Evolutionary conservation across 257 asterid genomes (phyloP), one percentile per base, ranked within the genome.

Genomic region (Agastache rugosa): DNA sequence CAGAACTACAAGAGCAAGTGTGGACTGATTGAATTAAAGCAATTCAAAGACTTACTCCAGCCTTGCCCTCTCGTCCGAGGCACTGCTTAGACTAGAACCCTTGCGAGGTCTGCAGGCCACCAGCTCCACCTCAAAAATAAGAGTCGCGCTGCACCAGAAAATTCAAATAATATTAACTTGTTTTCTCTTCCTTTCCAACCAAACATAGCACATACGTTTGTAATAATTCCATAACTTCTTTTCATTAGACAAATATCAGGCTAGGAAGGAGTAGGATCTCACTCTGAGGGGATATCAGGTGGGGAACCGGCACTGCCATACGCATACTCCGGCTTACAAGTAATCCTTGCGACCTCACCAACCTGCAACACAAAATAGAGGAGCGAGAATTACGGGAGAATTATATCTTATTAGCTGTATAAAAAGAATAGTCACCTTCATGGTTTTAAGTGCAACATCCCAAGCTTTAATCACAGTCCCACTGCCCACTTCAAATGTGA

Each of bases 251-350:
- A 58, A 20, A 15, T 55, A 35, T 63, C 58, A 75, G 34, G 44
- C 23, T 63, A 37, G 41, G 76, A 50, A 29, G 54, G 61, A 35
- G 35, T 19, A 63, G 12, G 39, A 66, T 31, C 6, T 77, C 90
- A 94, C 99, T 90, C 94, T 0, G 98, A 90, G 45, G 99, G 98
- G 8, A 94, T 79, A 77, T 94, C 99, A 25, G 99, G 99, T 41
- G 97, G 99, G 78, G 99, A 94, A 61, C 99, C 98, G 0, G 90
- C 88, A 67, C 90, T 89, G 66, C 98, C 99, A 76, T 94, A 94
- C 53, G 87, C 99, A 83, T 94, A 94, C 22, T 94, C 99, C 71
- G 99, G 97, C 86, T 89, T 87, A 87, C 99, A 92, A 27, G 96
- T 94, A 81, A 94, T 89, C 77, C 78, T 88, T 29, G 97, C 97